Conservation (phyloP, 1,284 basidiomycete species). For the Cutaneotrichosporon cavernicola region DNA sequence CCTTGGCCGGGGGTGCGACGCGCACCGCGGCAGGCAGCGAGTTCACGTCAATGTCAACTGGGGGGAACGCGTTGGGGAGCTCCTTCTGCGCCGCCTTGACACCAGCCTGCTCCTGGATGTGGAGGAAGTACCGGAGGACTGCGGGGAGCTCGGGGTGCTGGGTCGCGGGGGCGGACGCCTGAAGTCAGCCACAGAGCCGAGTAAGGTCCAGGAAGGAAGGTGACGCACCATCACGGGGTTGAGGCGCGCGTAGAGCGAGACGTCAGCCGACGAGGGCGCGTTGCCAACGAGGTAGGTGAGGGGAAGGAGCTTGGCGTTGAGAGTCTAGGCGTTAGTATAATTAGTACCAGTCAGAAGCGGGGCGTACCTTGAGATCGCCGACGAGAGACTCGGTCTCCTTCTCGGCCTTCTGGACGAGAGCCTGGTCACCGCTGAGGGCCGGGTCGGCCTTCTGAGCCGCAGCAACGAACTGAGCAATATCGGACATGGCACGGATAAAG, state of each 20-base stretch:
- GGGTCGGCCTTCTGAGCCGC: conserved; percentile 47
- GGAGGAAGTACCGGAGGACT: conserved; percentile 87
- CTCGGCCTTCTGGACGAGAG: conserved; percentile 38
- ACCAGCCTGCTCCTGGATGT: conserved; percentile 73
- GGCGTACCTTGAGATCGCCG: conserved; percentile 45
- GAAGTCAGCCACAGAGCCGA: conserved; percentile 10
- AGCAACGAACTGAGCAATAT: conserved; percentile 43
- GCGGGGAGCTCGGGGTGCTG: conserved; percentile 74
- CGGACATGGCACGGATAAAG: conserved; percentile 37
- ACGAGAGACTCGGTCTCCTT: conserved; percentile 40
- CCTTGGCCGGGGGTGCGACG: conserved; percentile 67
- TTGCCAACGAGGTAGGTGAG: conserved; percentile 77
- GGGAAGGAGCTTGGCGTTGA: conserved; percentile 70
- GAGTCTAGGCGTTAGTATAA: conserved; percentile 56
- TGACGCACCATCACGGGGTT: conserved; percentile 71
- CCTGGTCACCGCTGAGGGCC: conserved; percentile 44
- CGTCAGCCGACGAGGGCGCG: conserved; percentile 79
- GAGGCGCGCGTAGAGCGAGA: conserved; percentile 76
- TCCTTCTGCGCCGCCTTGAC: conserved; percentile 48
- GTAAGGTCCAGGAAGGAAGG: neutral
- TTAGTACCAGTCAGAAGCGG: neutral
- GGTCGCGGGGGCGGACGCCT: conserved; percentile 51
- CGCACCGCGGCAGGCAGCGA: conserved; percentile 72
- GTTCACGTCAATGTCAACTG: conserved; percentile 69
- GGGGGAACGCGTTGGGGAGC: conserved; percentile 57